These are phyloP conservation scores for Diaporthe australafricana DNA, from an alignment of 2,329 filamentous ascomycete species.

Conservation along the genomic window DNA sequence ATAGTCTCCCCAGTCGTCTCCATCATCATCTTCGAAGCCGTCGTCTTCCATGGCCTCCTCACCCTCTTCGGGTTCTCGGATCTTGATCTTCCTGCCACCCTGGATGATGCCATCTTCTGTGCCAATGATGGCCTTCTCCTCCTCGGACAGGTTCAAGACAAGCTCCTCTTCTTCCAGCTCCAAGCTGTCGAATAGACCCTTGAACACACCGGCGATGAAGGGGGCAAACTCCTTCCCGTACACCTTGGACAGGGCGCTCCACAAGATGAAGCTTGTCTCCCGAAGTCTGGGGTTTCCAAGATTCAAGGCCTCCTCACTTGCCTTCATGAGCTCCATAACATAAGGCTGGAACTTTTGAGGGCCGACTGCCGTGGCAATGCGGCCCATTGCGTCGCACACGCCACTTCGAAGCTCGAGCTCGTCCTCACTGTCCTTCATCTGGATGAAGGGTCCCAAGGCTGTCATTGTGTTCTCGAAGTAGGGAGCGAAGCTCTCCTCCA, in stretches of 20 bases:
- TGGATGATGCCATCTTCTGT: conserved; percentile 76
- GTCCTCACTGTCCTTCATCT: conserved; percentile 88
- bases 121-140: conserved; percentile 79
- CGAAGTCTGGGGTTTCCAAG: conserved; percentile 91
- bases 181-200: conserved; percentile 84
- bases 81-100: conserved; percentile 86
- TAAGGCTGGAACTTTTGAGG: conserved; percentile 89
- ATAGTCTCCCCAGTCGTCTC: conserved; percentile 86
- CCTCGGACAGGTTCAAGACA: conserved; percentile 79
- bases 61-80: conserved; percentile 71
- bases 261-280: conserved; percentile 97
- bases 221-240: conserved; percentile 87
- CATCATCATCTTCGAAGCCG: conserved; percentile 68
- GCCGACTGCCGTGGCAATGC: conserved; percentile 90
- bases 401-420: conserved; percentile 90
- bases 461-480: conserved; percentile 94
- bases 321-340: conserved; percentile 88
- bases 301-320: conserved; percentile 89
- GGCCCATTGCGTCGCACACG: conserved; percentile 92
- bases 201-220: conserved; percentile 82
- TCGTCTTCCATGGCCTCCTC: conserved; percentile 71
- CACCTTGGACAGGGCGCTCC: conserved; percentile 94
- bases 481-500: conserved; percentile 86
- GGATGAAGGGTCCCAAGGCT: conserved; percentile 84
- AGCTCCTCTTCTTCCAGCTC: conserved; percentile 91